phyloP scores from a whole-genome alignment of 257 asterid genomes.

The Rauvolfia tetraphylla region DNA sequence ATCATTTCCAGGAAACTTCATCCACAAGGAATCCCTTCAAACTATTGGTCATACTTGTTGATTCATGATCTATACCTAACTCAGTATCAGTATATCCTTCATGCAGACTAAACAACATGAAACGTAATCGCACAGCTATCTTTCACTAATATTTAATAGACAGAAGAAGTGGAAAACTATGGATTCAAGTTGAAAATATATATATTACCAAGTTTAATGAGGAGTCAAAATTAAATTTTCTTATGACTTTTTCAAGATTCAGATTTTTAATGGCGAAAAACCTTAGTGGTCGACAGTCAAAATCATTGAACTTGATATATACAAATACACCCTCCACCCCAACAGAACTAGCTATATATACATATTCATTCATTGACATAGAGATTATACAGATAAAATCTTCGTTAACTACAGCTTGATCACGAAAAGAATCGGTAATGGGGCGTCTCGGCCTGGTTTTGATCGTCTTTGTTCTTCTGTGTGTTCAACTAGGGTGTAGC shows the following conservation, averaged over 20 bases:
- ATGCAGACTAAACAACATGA: background rate
- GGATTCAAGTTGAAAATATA: background rate
- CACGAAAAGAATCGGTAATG: constrained; percentile 22
- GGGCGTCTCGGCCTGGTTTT: constrained; percentile 10
- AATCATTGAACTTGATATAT: constrained; percentile 10
- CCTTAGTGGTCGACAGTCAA: constrained; percentile 11
- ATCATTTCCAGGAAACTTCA: constrained; percentile 10
- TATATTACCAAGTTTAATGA: background rate
- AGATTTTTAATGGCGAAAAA: background rate
- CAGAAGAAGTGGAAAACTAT: background rate
- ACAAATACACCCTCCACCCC: background rate
- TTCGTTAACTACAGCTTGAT: background rate
- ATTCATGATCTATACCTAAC: constrained; percentile 4
- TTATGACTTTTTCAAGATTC: constrained; percentile 8
- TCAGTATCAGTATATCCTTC: background rate
- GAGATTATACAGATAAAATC: background rate
- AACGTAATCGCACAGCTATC: background rate
- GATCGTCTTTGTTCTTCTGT: constrained; percentile 5
- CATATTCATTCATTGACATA: background rate
- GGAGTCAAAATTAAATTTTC: background rate
- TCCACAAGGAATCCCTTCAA: background rate
- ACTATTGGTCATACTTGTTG: background rate
- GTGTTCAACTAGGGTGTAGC: constrained; percentile 13
- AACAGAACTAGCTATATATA: background rate
- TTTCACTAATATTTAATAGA: background rate